Evolutionary conservation across 1,284 basidiomycete species (phyloP), one percentile per base, ranked within the genome.

Genomic region (Cryptococcus sp.): DNA sequence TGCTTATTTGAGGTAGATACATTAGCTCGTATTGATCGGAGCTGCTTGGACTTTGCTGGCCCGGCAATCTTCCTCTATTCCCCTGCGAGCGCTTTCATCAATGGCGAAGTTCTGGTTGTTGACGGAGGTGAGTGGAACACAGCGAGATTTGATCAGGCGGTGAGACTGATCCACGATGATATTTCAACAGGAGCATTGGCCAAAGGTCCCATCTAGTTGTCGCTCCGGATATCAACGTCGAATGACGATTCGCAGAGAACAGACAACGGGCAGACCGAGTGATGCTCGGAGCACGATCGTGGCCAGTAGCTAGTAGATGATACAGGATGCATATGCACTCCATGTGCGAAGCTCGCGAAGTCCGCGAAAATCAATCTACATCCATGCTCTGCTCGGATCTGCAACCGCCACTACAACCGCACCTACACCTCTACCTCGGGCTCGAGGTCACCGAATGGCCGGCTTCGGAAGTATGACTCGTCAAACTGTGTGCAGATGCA

Each of bases 391-490:
- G 30, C 30, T 35, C 30, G 30, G 13, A 35, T 10, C 30, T 35
- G 10, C 30, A 35, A 55, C 43, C 13, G 41, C 46, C 17, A 42
- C 58, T 35, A 35, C 30, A 35, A 55, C 43, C 13, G 41, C 46
- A 19, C 45, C 58, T 69, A 71, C 42, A 67, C 64, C 70, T 77
- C 75, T 27, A 75, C 76, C 60, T 86, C 85, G 51, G 91, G 88
- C 72, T 92, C 89, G 57, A 91, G 76, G 71, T 93, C 91, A 50
- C 93, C 93, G 70, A 93, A 97, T 16, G 91, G 91, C 81, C 88
- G 88, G 58, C 88, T 85, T 63, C 85, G 88, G 85, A 90, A 93
- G 79, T 95, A 95, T 52, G 86, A 88, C 62, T 93, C 91, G 72
- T 95, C 93, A 71, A 88, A 94, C 78, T 93, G 88, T 35, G 30